These are phyloP conservation scores for Debaryomycetaceae sp. DNA, from an alignment of 1,139 yeast genomes.

Conservation along the genomic window DNA sequence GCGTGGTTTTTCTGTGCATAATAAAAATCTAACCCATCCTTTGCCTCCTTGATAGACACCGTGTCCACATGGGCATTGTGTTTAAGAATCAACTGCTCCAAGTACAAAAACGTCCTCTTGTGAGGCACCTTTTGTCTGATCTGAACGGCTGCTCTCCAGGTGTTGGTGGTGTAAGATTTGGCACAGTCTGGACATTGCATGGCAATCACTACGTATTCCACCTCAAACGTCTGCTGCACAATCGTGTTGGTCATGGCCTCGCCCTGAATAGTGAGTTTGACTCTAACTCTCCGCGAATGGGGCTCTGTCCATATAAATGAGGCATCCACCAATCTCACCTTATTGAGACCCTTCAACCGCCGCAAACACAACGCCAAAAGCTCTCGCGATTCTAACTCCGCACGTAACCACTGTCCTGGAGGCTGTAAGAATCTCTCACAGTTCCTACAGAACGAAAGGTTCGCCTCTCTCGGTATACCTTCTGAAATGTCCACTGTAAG, in stretches of 20 bases:
- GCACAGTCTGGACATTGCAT: slow-evolving; percentile 99
- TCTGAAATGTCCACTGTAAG: slow-evolving; percentile 91
- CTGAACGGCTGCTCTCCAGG: slow-evolving; percentile 98
- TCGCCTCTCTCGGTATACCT: slow-evolving; percentile 94
- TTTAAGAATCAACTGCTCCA: slow-evolving; percentile 90
- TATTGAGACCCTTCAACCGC: slow-evolving; percentile 82
- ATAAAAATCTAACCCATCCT: slow-evolving; percentile 93
- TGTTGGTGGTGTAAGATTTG: slow-evolving; percentile 88
- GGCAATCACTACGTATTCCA: slow-evolving; percentile 89
- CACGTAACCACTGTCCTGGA: slow-evolving; percentile 89
- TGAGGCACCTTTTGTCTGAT: slow-evolving; percentile 96
- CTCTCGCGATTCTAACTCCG: slow-evolving; percentile 90
- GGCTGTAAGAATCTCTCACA: slow-evolving; percentile 96
- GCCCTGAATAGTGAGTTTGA: slow-evolving; percentile 92
- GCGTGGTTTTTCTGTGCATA: slow-evolving; percentile 91
- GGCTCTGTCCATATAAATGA: slow-evolving; percentile 99
- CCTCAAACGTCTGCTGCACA: slow-evolving; percentile 93
- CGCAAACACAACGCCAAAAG: slow-evolving; percentile 85
- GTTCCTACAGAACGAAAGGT: slow-evolving; percentile 89
- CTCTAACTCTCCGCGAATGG: slow-evolving; percentile 89
- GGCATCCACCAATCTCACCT: slow-evolving; percentile 89
- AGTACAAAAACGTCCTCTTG: slow-evolving; percentile 89
- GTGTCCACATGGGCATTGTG: slow-evolving; percentile 96
- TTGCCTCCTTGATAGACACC: slow-evolving; percentile 84
- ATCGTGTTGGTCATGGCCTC: slow-evolving; percentile 92